phyloP scores from a whole-genome alignment of 306 rosid species.

The Rosa persica region DNA sequence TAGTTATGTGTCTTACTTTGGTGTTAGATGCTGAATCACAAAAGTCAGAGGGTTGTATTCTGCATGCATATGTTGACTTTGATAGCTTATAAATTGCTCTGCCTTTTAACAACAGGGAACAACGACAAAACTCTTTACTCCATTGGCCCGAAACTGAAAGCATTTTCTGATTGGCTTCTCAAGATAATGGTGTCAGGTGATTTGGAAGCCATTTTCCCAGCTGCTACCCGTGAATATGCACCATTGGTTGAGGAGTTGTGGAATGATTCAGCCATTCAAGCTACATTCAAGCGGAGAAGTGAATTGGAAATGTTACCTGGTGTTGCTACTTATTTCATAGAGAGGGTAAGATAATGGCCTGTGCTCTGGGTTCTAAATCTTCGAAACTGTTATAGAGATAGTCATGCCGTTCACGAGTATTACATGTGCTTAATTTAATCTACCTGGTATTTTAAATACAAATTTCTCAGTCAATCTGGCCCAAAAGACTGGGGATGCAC shows the following conservation, averaged over 20 bases:
- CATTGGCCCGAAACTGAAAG: slow-evolving; percentile 82
- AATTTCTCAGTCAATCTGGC: background rate
- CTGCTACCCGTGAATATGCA: slow-evolving; percentile 95
- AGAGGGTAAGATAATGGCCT: slow-evolving; percentile 60
- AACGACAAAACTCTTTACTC: slow-evolving; percentile 58
- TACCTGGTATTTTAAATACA: background rate
- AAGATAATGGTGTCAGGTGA: slow-evolving; percentile 89
- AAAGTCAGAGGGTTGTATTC: background rate
- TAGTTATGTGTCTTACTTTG: background rate
- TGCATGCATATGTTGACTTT: slow-evolving; percentile 1
- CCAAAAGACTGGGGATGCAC: background rate
- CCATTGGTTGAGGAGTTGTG: slow-evolving; percentile 91
- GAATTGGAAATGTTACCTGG: slow-evolving; percentile 92
- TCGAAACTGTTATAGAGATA: background rate
- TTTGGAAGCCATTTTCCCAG: slow-evolving; percentile 93
- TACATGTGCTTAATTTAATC: background rate
- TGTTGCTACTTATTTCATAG: slow-evolving; percentile 87
- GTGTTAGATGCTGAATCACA: slow-evolving; percentile 5
- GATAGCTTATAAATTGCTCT: slow-evolving; percentile 4
- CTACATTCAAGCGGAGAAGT: slow-evolving; percentile 78
- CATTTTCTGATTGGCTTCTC: slow-evolving; percentile 98
- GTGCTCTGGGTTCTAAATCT: background rate
- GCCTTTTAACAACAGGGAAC: slow-evolving; percentile 49
- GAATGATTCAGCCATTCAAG: slow-evolving; percentile 80
- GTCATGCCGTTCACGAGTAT: background rate